Evolutionary conservation across 1,284 basidiomycete species (phyloP).

Genomic region (Gomphus bonarii): DNA sequence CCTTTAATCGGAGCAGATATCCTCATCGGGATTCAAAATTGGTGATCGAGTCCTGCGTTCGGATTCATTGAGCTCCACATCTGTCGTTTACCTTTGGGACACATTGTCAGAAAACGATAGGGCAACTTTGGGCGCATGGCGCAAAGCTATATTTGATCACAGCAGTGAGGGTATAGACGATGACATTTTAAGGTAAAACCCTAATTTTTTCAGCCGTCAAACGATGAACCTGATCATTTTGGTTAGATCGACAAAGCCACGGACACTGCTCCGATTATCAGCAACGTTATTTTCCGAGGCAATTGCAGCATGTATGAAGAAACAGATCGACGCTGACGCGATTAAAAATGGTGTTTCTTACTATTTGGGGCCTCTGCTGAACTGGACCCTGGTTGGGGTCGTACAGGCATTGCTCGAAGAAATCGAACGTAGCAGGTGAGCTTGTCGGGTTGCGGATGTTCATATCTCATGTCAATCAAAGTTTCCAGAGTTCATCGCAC

Average conservation of each 20-base stretch:
- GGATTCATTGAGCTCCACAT: slow-evolving; percentile 40
- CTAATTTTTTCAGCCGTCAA: not conserved
- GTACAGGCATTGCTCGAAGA: slow-evolving; percentile 53
- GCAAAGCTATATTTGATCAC: slow-evolving; percentile 65
- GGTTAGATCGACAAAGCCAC: slow-evolving; percentile 55
- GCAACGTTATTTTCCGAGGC: slow-evolving; percentile 57
- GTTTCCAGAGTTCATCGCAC: slow-evolving; percentile 28
- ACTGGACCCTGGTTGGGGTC: slow-evolving; percentile 70
- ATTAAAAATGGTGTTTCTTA: slow-evolving; percentile 67
- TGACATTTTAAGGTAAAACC: slow-evolving; percentile 52
- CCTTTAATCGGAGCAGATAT: slow-evolving; percentile 13
- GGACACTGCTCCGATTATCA: slow-evolving; percentile 52
- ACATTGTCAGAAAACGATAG: slow-evolving; percentile 39
- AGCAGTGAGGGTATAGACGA: slow-evolving; percentile 76
- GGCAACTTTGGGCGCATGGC: slow-evolving; percentile 48
- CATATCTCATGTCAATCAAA: slow-evolving; percentile 25
- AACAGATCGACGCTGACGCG: slow-evolving; percentile 54
- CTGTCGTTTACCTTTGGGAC: slow-evolving; percentile 31
- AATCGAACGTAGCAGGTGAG: slow-evolving; percentile 47
- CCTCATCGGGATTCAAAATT: slow-evolving; percentile 18
- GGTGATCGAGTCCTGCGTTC: slow-evolving; percentile 36
- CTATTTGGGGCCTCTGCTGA: slow-evolving; percentile 59
- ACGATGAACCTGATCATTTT: not conserved
- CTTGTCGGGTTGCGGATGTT: not conserved
- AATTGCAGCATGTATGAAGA: slow-evolving; percentile 33